A percentile compares a stretch with the other conserved stretches of the same genome.
These are phyloP conservation scores for Solanum dulcamara DNA, from an alignment of 257 asterid genomes.

Conservation along the genomic window DNA sequence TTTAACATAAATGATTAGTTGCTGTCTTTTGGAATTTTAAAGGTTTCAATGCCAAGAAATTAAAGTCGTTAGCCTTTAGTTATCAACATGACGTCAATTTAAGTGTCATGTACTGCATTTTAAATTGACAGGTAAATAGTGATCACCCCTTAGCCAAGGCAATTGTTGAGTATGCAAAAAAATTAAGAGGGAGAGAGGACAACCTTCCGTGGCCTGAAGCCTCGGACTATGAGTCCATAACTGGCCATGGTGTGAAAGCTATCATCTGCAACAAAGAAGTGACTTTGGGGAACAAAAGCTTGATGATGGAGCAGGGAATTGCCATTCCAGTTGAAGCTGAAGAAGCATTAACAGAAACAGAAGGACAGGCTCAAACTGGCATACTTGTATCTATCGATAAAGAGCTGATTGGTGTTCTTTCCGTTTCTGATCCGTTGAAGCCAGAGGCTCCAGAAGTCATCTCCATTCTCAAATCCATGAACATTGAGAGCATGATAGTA, in stretches of 20 bases:
- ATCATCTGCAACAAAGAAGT: slow-evolving; percentile 52
- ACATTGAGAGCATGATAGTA: slow-evolving; percentile 38
- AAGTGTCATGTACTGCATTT: background rate
- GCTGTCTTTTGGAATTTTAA: background rate
- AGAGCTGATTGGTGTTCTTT: slow-evolving; percentile 48
- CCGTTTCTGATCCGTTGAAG: slow-evolving; percentile 67
- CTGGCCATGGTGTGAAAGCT: slow-evolving; percentile 88
- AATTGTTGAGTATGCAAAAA: slow-evolving; percentile 45
- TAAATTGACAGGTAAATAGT: slow-evolving; percentile 47
- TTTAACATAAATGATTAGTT: background rate
- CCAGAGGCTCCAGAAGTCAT: slow-evolving; percentile 61
- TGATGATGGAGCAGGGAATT: slow-evolving; percentile 39
- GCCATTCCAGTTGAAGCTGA: slow-evolving; percentile 46
- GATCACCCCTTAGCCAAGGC: slow-evolving; percentile 91
- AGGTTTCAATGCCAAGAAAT: background rate
- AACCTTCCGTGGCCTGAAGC: slow-evolving; percentile 45
- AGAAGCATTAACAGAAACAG: slow-evolving; percentile 46
- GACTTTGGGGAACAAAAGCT: slow-evolving; percentile 62
- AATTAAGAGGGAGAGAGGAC: slow-evolving; percentile 36
- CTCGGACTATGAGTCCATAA: slow-evolving; percentile 45
- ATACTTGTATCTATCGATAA: slow-evolving; percentile 53
- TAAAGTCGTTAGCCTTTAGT: background rate
- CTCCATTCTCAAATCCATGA: slow-evolving; percentile 58
- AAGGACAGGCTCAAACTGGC: slow-evolving; percentile 59
- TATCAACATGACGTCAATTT: background rate